Conservation (phyloP, 2,329 filamentous ascomycete genomes). For the Diaporthe longicolla region DNA sequence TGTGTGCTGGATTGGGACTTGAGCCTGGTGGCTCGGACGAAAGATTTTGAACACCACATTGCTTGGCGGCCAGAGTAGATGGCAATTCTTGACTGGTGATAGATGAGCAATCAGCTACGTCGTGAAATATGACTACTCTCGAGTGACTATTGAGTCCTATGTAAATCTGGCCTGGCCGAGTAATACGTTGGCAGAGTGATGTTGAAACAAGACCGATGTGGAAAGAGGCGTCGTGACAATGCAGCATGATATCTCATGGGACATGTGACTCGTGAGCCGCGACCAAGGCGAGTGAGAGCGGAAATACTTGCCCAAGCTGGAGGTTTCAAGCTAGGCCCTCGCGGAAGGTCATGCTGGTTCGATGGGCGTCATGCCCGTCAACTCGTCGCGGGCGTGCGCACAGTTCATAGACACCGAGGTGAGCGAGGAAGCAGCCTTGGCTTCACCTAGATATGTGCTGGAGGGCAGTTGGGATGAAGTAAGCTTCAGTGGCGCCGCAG, state of each 20-base stretch:
- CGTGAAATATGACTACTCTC: background rate
- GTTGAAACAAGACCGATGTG: background rate
- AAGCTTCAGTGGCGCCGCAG: background rate
- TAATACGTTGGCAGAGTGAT: background rate
- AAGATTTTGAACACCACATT: background rate
- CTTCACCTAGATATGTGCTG: background rate
- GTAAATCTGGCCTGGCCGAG: no score
- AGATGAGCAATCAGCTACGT: background rate
- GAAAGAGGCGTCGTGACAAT: background rate
- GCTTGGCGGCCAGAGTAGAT: background rate
- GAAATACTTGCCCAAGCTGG: background rate
- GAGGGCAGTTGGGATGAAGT: slow-evolving; percentile 3
- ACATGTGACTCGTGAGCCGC: background rate
- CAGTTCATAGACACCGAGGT: background rate
- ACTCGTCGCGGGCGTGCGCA: background rate
- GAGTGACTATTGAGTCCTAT: no score
- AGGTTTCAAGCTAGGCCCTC: slow-evolving; percentile 3
- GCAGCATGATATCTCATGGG: background rate
- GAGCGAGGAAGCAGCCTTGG: background rate
- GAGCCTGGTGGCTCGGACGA: background rate
- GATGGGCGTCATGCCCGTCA: background rate
- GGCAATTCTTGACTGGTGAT: background rate
- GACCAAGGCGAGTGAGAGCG: background rate
- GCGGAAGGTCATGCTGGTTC: background rate
- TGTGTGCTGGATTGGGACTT: background rate